These are phyloP conservation scores for Penicillium sp. DNA, from an alignment of 2,329 filamentous ascomycete genomes.

Conservation along the genomic window DNA sequence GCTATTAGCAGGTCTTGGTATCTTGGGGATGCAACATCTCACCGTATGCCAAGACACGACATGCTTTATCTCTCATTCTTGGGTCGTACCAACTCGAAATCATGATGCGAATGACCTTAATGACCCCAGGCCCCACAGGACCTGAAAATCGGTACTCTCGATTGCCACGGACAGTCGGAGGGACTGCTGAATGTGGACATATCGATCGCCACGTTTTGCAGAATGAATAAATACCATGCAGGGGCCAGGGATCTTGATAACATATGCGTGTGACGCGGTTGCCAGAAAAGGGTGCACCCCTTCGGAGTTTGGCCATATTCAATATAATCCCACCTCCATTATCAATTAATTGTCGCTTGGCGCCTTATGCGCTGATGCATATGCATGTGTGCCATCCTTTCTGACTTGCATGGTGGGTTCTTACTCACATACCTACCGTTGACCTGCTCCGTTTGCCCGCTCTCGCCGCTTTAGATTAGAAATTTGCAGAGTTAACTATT, in stretches of 20 bases:
- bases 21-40: conserved; percentile 24
- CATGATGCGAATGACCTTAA: conserved; percentile 7
- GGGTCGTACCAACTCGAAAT: conserved; percentile 19
- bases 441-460: not conserved
- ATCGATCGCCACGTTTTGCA: not conserved
- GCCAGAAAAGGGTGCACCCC: not conserved
- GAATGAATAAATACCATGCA: not conserved
- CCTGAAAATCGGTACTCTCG: not conserved
- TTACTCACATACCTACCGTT: not conserved
- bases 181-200: not conserved
- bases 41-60: conserved; percentile 18
- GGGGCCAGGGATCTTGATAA: not conserved
- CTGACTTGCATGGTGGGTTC: not conserved
- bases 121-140: conserved; percentile 1
- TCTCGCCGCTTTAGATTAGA: not conserved
- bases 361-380: not conserved
- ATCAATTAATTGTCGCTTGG: not conserved
- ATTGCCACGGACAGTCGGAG: not conserved
- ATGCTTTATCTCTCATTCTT: conserved; percentile 9
- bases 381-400: not conserved
- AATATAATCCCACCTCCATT: not conserved
- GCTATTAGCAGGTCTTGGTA: conserved; percentile 6
- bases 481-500: not conserved
- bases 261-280: not conserved
- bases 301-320: not conserved